phyloP scores from a whole-genome alignment of 2,329 filamentous ascomycete genomes.

The Penicillium sp. region DNA sequence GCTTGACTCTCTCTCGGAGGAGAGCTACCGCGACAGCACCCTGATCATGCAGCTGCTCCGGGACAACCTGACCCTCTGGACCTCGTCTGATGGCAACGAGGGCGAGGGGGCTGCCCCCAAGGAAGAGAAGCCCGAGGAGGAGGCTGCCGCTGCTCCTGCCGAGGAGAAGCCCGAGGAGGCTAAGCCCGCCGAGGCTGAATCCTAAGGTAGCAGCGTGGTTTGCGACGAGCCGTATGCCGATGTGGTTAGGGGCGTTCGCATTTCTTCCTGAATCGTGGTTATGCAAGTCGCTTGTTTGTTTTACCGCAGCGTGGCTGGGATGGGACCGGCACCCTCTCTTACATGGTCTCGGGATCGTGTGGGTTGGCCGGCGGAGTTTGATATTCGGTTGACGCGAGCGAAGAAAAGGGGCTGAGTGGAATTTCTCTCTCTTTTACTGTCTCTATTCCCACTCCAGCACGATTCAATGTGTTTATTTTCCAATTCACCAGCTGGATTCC shows the following conservation, averaged over 20 bases:
- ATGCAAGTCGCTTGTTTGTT: constrained; percentile 36
- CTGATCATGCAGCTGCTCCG: constrained; percentile 99
- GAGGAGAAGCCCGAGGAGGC: constrained; percentile 44
- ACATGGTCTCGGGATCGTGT: constrained; percentile 36
- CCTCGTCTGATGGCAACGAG: constrained; percentile 85
- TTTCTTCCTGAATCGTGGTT: constrained; percentile 35
- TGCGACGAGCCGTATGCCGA: constrained; percentile 25
- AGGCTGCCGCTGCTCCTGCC: constrained; percentile 45
- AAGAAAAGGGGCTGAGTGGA: constrained; percentile 42
- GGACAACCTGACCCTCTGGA: constrained; percentile 98
- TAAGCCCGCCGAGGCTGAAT: constrained; percentile 36
- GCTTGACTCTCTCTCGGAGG: constrained; percentile 95
- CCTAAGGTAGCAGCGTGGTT: too few relatives aligned
- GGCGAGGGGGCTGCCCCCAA: constrained; percentile 57
- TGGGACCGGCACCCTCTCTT: constrained; percentile 35
- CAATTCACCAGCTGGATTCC: constrained; percentile 23
- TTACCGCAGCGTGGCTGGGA: constrained; percentile 36
- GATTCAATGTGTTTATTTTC: constrained; percentile 39
- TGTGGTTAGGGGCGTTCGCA: constrained; percentile 34
- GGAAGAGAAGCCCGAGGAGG: constrained; percentile 57
- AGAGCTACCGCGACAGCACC: constrained; percentile 98
- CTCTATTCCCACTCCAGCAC: constrained; percentile 42
- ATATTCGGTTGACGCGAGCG: constrained; percentile 41
- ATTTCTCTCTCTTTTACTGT: constrained; percentile 43
- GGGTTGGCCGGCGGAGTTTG: constrained; percentile 45